Percentiles rank a stretch among this genome's conserved stretches.
These are phyloP conservation scores for Obelidium mucronatum DNA, from an alignment of 192 early-diverging fungal genomes.

Conservation along the genomic window DNA sequence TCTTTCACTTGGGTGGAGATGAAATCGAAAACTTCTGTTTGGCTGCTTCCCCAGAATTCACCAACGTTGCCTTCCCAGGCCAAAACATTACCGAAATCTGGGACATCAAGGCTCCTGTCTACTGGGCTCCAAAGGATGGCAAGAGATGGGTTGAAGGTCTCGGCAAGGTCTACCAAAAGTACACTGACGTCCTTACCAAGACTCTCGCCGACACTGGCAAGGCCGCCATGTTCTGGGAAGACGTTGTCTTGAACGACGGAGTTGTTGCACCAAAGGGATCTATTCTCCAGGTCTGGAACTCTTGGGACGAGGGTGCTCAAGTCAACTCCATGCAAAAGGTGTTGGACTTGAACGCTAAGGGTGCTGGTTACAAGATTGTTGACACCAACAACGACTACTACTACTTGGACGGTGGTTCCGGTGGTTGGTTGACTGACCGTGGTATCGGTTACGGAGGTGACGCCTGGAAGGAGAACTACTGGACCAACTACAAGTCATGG, in stretches of 20 bases:
- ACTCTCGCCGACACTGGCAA: neutral
- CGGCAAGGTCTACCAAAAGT: neutral
- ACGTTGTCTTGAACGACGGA: conserved; percentile 16
- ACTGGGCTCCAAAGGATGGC: neutral
- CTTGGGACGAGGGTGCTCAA: neutral
- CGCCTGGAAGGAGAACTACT: conserved; percentile 23
- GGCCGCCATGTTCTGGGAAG: conserved; percentile 29
- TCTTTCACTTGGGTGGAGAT: conserved; percentile 72
- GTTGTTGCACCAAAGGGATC: neutral
- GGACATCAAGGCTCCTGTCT: neutral
- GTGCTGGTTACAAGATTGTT: conserved; percentile 29
- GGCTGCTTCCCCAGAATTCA: neutral
- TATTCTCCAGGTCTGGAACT: conserved; percentile 31
- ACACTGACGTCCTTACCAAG: no score
- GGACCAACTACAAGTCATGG: conserved; percentile 23
- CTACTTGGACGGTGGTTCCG: conserved; percentile 35
- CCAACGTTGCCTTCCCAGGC: neutral
- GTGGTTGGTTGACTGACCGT: conserved; percentile 21
- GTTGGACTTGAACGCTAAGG: neutral
- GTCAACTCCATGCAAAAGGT: conserved; percentile 16
- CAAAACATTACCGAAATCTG: no score
- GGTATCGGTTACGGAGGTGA: neutral
- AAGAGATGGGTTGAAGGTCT: neutral
- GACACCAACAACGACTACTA: conserved; percentile 20
- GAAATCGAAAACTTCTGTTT: conserved; percentile 39